These are phyloP conservation scores for Blumeriella jaapii DNA, from an alignment of 2,329 filamentous ascomycete genomes.

Conservation along the genomic window DNA sequence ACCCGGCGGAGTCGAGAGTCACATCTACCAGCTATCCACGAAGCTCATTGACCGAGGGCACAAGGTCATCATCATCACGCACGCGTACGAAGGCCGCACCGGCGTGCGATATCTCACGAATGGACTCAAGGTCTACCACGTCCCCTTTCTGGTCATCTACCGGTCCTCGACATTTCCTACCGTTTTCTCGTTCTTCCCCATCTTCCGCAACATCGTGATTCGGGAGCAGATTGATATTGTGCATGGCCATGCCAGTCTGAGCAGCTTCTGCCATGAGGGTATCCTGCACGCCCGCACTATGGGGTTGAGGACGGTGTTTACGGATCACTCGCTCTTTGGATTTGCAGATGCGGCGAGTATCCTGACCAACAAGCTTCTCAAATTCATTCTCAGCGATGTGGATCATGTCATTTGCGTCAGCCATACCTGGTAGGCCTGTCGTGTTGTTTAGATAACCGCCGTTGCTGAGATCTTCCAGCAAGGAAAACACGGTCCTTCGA, in stretches of 20 bases:
- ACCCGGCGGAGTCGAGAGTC: slow-evolving; percentile 90
- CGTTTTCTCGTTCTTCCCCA: slow-evolving; percentile 95
- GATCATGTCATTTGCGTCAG: slow-evolving; percentile 98
- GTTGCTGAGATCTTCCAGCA: slow-evolving; percentile 42
- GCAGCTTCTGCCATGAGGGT: slow-evolving; percentile 86
- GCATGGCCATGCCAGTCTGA: slow-evolving; percentile 91
- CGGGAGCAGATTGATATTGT: slow-evolving; percentile 94
- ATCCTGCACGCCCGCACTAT: slow-evolving; percentile 93
- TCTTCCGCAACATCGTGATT: slow-evolving; percentile 94
- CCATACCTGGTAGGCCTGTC: slow-evolving; percentile 74
- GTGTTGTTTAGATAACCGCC: not conserved
- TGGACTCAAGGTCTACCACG: slow-evolving; percentile 94
- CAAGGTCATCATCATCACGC: slow-evolving; percentile 96
- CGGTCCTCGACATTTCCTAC: slow-evolving; percentile 89
- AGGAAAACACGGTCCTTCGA: slow-evolving; percentile 92
- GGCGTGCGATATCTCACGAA: slow-evolving; percentile 94
- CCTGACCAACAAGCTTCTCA: slow-evolving; percentile 90
- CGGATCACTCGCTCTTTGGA: slow-evolving; percentile 92
- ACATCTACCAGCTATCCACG: slow-evolving; percentile 94
- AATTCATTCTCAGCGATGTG: slow-evolving; percentile 91
- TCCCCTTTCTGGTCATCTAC: slow-evolving; percentile 93
- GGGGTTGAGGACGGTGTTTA: slow-evolving; percentile 92
- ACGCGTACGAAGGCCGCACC: slow-evolving; percentile 82
- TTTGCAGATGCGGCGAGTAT: slow-evolving; percentile 96
- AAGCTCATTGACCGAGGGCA: slow-evolving; percentile 96